Evolutionary conservation across 2,329 filamentous ascomycete species (phyloP).

Genomic region (Cylindrodendrum hubeiense): DNA sequence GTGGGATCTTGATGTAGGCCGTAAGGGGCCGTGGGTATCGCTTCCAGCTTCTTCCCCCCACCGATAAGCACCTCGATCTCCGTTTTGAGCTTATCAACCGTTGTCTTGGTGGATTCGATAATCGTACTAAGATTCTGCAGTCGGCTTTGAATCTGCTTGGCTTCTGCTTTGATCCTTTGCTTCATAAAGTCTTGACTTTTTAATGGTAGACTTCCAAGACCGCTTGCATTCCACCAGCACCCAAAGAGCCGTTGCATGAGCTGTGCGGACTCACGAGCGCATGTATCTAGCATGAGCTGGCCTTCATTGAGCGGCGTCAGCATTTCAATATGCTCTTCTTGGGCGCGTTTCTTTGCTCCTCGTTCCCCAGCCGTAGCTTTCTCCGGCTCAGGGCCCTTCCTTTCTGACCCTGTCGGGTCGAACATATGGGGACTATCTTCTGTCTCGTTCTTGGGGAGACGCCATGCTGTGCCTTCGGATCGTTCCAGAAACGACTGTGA

Average conservation of each 20-base stretch:
- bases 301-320: background rate
- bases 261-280: too few species aligned
- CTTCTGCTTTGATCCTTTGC: too few species aligned
- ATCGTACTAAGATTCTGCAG: background rate
- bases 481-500: background rate
- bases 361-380: too few species aligned
- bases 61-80: background rate
- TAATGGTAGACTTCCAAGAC: too few species aligned
- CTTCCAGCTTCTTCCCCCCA: background rate
- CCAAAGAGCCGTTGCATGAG: too few species aligned
- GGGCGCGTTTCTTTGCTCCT: too few species aligned
- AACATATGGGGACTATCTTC: background rate
- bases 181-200: background rate
- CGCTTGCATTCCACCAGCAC: too few species aligned
- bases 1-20: background rate
- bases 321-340: background rate
- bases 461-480: background rate
- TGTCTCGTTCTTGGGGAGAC: background rate
- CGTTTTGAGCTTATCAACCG: background rate
- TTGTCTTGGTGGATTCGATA: too few species aligned
- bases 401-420: too few species aligned
- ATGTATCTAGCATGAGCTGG: background rate
- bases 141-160: background rate
- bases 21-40: background rate
- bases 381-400: too few species aligned